Conservation (phyloP, 208 protist species). For the Vickermania ingenoplastis region DNA sequence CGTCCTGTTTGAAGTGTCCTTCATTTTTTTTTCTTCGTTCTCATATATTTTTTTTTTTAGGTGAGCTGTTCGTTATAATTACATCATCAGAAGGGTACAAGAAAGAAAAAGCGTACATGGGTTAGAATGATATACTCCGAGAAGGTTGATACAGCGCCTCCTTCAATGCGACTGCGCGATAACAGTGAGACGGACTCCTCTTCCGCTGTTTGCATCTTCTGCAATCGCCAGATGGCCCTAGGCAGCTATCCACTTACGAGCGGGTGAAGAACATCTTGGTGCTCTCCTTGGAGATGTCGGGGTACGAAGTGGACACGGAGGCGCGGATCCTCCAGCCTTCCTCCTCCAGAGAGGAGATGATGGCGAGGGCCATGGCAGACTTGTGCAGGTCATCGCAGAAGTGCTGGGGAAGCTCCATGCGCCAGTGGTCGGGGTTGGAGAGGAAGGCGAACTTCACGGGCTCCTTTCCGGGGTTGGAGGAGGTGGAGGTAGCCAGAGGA, state of each 20-base stretch:
- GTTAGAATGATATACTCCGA: too few species aligned
- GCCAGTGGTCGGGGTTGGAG: slow-evolving; percentile 79
- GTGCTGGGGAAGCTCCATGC: slow-evolving; percentile 81
- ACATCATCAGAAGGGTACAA: not conserved
- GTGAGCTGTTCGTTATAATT: not conserved
- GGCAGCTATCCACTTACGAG: slow-evolving; percentile 11
- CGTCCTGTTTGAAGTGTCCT: too few species aligned
- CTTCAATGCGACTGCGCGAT: not conserved
- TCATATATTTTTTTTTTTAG: too few species aligned
- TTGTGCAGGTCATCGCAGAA: slow-evolving; percentile 89
- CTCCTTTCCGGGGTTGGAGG: slow-evolving; percentile 60
- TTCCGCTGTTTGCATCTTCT: too few species aligned
- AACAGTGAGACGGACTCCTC: too few species aligned
- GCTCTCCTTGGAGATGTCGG: slow-evolving; percentile 37
- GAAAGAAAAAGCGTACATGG: not conserved
- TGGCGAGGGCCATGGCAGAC: slow-evolving; percentile 56
- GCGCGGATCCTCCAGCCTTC: slow-evolving; percentile 85
- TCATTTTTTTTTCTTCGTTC: too few species aligned
- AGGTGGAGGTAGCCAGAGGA: slow-evolving; percentile 58
- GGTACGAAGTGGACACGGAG: slow-evolving; percentile 32
- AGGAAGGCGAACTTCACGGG: slow-evolving; percentile 65
- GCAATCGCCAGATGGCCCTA: too few species aligned
- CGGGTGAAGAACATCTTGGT: slow-evolving; percentile 85
- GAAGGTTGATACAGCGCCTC: not conserved
- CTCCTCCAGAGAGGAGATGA: slow-evolving; percentile 69